Conservation (phyloP, 208 protist species). For the Leishmania gerbilli region DNA sequence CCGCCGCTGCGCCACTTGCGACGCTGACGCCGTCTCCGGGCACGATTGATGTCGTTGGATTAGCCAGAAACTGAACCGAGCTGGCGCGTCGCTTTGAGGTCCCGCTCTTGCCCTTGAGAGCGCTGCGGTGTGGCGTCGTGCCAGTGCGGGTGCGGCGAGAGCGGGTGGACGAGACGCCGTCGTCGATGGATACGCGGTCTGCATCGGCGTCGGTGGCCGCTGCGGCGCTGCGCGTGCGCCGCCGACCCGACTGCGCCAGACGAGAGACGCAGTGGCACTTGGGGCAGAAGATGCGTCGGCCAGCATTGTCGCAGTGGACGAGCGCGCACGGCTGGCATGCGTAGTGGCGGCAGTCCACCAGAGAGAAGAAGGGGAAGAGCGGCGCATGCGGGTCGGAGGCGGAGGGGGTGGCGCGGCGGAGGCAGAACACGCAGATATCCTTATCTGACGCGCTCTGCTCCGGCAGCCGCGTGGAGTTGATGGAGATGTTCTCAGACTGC, state of each 20-base stretch:
- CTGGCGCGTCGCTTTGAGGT: constrained; percentile 45
- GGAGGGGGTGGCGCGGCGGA: constrained; percentile 39
- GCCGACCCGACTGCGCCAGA: constrained; percentile 73
- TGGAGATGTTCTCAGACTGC: constrained; percentile 80
- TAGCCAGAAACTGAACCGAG: constrained; percentile 66
- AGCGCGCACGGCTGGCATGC: constrained; percentile 90
- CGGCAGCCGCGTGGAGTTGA: constrained; percentile 46
- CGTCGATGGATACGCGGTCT: constrained; percentile 62
- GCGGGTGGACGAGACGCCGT: constrained; percentile 69
- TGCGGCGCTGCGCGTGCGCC: constrained; percentile 38
- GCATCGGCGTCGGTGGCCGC: constrained; percentile 6
- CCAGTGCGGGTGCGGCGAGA: constrained; percentile 39
- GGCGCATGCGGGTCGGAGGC: constrained; percentile 74
- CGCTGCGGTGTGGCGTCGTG: constrained; percentile 41
- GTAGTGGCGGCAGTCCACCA: constrained; percentile 90
- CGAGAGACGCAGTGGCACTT: constrained; percentile 76
- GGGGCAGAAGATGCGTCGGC: constrained; percentile 71
- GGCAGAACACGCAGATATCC: constrained; percentile 72
- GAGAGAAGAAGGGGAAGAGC: constrained; percentile 88
- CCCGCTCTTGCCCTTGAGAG: constrained; percentile 39
- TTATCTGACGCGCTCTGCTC: constrained; percentile 31
- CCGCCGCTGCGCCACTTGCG: constrained; percentile 3
- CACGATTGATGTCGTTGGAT: constrained; percentile 29
- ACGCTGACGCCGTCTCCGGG: constrained; percentile 5
- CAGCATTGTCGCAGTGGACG: constrained; percentile 80